Evolutionary conservation across 345 rosid genomes (phyloP).

Genomic region (Brassica cretica): DNA sequence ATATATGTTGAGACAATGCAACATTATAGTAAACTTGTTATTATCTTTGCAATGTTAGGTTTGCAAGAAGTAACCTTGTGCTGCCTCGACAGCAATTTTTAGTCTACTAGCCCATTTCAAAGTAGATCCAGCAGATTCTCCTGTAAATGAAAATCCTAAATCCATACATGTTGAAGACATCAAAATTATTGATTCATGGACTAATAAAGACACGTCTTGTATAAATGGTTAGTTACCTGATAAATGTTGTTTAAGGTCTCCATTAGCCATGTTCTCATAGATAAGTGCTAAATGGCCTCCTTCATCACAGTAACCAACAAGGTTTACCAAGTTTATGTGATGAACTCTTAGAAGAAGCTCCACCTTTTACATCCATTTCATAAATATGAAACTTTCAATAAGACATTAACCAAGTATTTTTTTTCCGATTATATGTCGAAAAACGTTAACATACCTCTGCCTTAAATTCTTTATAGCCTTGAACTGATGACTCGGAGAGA

Average conservation of each 20-base stretch:
- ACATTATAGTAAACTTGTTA: too few species aligned
- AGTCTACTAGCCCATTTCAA: constrained; percentile 34
- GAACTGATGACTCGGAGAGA: constrained; percentile 43
- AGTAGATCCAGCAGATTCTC: constrained; percentile 6
- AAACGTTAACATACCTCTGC: constrained; percentile 36
- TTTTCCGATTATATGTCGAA: neutral
- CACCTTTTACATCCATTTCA: constrained; percentile 24
- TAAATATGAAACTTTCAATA: neutral
- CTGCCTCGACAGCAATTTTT: constrained; percentile 25
- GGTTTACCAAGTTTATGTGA: neutral
- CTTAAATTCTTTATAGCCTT: constrained; percentile 46
- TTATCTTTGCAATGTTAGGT: neutral
- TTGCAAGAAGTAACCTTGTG: constrained; percentile 16
- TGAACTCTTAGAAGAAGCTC: constrained; percentile 46
- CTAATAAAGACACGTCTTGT: neutral
- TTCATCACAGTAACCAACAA: constrained; percentile 35
- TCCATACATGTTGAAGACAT: neutral
- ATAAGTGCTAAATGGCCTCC: constrained; percentile 41
- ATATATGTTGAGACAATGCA: neutral
- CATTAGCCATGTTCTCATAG: constrained; percentile 47
- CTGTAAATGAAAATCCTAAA: constrained; percentile 13
- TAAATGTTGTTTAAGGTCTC: constrained; percentile 36
- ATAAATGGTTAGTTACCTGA: constrained; percentile 17
- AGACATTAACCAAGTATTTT: neutral
- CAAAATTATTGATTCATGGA: neutral